phyloP scores from a whole-genome alignment of 305 asterid genomes.

The Solanum hybrid region DNA sequence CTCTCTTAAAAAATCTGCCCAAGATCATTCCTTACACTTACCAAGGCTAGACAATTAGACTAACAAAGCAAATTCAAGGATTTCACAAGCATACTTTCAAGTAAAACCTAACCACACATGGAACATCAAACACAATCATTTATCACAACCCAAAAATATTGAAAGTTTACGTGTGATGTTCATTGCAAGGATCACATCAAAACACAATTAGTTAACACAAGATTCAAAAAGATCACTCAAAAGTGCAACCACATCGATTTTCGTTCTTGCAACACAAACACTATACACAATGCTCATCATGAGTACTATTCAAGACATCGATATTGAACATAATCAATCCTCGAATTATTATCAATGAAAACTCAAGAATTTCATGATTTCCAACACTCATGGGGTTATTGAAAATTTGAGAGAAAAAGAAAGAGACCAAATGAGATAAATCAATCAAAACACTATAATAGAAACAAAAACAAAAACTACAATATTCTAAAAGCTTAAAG shows the following conservation, averaged over 20 bases:
- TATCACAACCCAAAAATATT: not conserved
- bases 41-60: not conserved
- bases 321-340: not conserved
- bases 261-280: not conserved
- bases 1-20: not conserved
- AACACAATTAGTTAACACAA: not conserved
- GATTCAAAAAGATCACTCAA: not conserved
- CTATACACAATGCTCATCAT: not conserved
- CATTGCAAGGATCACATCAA: not conserved
- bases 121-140: not conserved
- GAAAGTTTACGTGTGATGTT: not conserved
- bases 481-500: not conserved
- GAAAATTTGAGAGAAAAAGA: not conserved
- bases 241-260: not conserved
- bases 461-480: not conserved
- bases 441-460: not conserved
- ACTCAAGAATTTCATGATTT: not conserved
- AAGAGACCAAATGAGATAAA: not conserved
- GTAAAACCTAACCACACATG: not conserved
- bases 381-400: not conserved
- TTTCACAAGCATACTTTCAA: not conserved
- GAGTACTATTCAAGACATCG: not conserved
- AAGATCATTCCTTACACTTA: not conserved
- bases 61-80: not conserved
- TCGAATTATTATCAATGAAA: not conserved